Conservation (phyloP, 495 filamentous ascomycete genomes). For the Podospora comata region DNA sequence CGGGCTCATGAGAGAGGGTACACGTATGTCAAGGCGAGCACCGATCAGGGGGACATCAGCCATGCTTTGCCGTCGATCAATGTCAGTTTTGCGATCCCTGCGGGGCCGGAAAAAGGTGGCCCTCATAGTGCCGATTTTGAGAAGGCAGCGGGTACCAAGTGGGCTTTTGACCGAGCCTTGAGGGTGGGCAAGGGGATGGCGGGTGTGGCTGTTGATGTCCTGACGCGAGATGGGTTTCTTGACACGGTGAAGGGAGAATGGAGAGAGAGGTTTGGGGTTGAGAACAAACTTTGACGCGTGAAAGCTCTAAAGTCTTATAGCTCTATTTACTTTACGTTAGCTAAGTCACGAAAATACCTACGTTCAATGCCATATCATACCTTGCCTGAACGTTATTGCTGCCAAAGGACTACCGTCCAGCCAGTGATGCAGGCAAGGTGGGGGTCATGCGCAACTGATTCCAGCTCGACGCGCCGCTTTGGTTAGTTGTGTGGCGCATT, state of each 20-base stretch:
- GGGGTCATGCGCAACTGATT: no score
- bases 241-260: constrained; percentile 38
- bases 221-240: constrained; percentile 45
- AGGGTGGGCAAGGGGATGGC: constrained; percentile 56
- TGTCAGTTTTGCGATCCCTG: constrained; percentile 53
- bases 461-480: no score
- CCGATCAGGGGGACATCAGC: constrained; percentile 62
- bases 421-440: no score
- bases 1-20: constrained; percentile 4
- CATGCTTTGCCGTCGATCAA: constrained; percentile 61
- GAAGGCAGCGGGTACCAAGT: constrained; percentile 51
- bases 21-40: constrained; percentile 42
- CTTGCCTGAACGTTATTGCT: no score
- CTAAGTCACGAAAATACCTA: no score
- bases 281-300: neutral
- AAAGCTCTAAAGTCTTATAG: no score
- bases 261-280: constrained; percentile 12
- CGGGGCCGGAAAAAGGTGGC: constrained; percentile 42
- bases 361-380: no score
- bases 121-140: constrained; percentile 62
- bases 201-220: constrained; percentile 52
- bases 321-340: no score
- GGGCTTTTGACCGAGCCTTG: constrained; percentile 50
- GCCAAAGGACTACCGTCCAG: no score
- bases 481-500: no score